phyloP scores from a whole-genome alignment of 1,139 yeast species.

The Geotrichum klebahnii region DNA sequence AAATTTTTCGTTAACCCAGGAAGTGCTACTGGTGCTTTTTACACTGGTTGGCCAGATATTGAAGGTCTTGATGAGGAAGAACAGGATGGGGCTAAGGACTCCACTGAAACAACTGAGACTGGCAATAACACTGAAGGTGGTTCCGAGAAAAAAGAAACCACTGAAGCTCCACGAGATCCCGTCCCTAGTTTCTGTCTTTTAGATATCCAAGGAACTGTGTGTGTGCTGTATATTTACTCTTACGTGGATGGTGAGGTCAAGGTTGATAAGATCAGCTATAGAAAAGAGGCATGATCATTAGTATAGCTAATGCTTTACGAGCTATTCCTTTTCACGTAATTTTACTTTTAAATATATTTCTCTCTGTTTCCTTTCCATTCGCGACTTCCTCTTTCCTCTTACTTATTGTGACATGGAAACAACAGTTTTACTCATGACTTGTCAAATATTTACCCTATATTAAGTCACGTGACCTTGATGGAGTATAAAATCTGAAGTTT shows the following conservation, averaged over 20 bases:
- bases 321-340: too few relatives aligned
- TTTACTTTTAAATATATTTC: too few relatives aligned
- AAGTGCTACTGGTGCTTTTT: conserved; percentile 87
- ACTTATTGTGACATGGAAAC: too few relatives aligned
- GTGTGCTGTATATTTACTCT: conserved; percentile 83
- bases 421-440: too few relatives aligned
- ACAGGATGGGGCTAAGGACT: conserved; percentile 21
- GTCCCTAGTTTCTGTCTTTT: conserved; percentile 87
- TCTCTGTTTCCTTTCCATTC: too few relatives aligned
- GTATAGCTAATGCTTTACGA: too few relatives aligned
- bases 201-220: conserved; percentile 72
- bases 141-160: conserved; percentile 19
- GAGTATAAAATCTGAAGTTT: too few relatives aligned
- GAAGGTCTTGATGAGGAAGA: conserved; percentile 36
- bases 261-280: conserved; percentile 83
- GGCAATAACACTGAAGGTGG: conserved; percentile 21
- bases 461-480: too few relatives aligned
- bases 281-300: conserved; percentile 42
- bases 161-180: conserved; percentile 37
- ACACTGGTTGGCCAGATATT: conserved; percentile 48
- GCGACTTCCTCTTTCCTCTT: too few relatives aligned
- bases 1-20: conserved; percentile 94
- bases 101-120: conserved; percentile 28
- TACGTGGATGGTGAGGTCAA: conserved; percentile 76
- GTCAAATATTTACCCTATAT: too few relatives aligned